Conservation (phyloP, 192 early-diverging fungal species). For the Coemansia sp. region DNA sequence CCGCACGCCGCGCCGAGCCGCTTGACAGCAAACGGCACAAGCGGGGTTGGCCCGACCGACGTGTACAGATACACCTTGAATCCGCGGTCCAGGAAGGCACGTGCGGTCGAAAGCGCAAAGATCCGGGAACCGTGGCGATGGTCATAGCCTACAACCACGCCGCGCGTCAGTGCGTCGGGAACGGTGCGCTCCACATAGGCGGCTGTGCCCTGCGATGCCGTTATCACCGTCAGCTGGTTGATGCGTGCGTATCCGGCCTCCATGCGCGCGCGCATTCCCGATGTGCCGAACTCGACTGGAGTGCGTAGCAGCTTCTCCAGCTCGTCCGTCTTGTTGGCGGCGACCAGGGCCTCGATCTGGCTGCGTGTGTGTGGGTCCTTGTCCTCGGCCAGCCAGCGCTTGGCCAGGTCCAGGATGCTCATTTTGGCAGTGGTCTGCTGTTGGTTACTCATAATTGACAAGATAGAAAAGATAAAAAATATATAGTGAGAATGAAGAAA, state of each 20-base stretch:
- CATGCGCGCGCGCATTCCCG: conserved; percentile 90
- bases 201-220: conserved; percentile 86
- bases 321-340: conserved; percentile 13
- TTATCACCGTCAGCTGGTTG: conserved; percentile 92
- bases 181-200: conserved; percentile 66
- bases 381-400: conserved; percentile 52
- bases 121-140: conserved; percentile 84
- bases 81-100: conserved; percentile 76
- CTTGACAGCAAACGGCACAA: conserved; percentile 84
- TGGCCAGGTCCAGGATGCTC: conserved; percentile 22
- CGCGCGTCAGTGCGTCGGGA: conserved; percentile 60
- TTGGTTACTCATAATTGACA: too few species aligned
- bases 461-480: neutral
- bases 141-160: conserved; percentile 92
- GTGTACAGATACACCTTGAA: conserved; percentile 80
- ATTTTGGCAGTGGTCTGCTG: neutral
- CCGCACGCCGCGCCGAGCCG: conserved; percentile 71
- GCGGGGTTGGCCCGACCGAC: conserved; percentile 79
- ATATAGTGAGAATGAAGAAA: neutral
- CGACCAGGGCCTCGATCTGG: conserved; percentile 43
- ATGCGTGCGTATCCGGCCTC: conserved; percentile 91
- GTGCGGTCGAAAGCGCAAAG: conserved; percentile 84
- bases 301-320: conserved; percentile 42
- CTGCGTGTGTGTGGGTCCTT: conserved; percentile 46
- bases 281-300: conserved; percentile 83